Percentiles rank a stretch among this genome's conserved stretches.
Evolutionary conservation across 2,329 filamentous ascomycete genomes (phyloP).

Genomic region (Penicillium sp.): DNA sequence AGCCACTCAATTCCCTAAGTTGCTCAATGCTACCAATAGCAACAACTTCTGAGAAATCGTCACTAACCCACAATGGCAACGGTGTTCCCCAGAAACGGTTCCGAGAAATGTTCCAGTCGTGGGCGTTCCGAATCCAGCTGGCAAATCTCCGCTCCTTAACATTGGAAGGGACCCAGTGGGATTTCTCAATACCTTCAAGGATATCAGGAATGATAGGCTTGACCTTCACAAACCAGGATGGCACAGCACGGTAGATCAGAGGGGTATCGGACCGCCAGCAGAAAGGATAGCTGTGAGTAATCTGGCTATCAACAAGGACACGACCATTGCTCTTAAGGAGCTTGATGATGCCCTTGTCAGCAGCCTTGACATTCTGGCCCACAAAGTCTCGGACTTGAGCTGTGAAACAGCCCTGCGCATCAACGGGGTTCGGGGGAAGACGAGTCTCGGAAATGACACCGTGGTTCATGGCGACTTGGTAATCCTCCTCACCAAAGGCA

Average conservation of each 20-base stretch:
- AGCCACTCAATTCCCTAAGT: slow-evolving; percentile 77
- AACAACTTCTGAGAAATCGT: slow-evolving; percentile 76
- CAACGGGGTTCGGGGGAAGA: slow-evolving; percentile 81
- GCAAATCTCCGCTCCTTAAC: slow-evolving; percentile 87
- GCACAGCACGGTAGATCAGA: slow-evolving; percentile 82
- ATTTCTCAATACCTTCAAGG: slow-evolving; percentile 79
- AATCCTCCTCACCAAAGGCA: slow-evolving; percentile 93
- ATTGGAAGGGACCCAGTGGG: slow-evolving; percentile 82
- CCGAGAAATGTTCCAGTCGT: slow-evolving; percentile 90
- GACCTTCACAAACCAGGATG: slow-evolving; percentile 91
- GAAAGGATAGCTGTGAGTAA: slow-evolving; percentile 86
- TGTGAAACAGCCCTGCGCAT: slow-evolving; percentile 72
- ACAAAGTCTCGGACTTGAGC: slow-evolving; percentile 68
- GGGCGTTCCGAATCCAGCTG: slow-evolving; percentile 82
- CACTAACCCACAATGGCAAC: slow-evolving; percentile 82
- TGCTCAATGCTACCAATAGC: slow-evolving; percentile 79
- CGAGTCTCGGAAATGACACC: slow-evolving; percentile 70
- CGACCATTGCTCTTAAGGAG: slow-evolving; percentile 68
- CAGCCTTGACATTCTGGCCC: slow-evolving; percentile 81
- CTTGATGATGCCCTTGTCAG: slow-evolving; percentile 89
- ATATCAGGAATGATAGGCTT: slow-evolving; percentile 74
- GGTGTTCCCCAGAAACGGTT: slow-evolving; percentile 95
- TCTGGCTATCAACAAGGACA: slow-evolving; percentile 73
- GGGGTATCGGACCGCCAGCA: slow-evolving; percentile 93
- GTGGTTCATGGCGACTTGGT: slow-evolving; percentile 65